Evolutionary conservation across 257 asterid species (phyloP), one percentile per base, ranked within the genome.

Genomic region (Penstemon davidsonii): DNA sequence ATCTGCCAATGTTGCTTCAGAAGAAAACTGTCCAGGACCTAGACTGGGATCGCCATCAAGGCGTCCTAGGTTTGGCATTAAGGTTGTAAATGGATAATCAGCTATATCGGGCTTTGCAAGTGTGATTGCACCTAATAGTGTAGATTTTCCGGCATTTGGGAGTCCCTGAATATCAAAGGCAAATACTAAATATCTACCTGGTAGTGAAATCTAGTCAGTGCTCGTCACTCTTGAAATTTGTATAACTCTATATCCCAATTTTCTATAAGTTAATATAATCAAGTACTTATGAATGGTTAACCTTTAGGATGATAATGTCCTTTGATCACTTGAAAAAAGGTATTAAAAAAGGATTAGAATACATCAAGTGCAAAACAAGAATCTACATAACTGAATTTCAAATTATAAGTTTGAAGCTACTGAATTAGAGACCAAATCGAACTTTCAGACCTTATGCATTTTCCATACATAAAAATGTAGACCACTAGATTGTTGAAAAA

Each of bases 121-220:
- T 66, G 99, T 94, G 62, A 86, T 88, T 71, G 97, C 87, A 50
- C 95, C 96, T 68, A 93, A 72, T 44, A 93, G 83, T 18, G 97
- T 93, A 33, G 99, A 93, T 76, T 93, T 93, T 72, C 97, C 99
- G 56, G 99, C 99, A 87, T 91, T 91, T 43, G 99, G 99, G 71
- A 94, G 96, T 59, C 97, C 99, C 99, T 94, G 68, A 75, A 67
- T 72, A 67, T 65, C 8, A 12, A 64, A 64, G 67, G 44, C 41
- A 42, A 65, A 44, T 60, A 55, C 49, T 53, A 42, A 63, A 45
- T 46, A 53, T 52, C 44, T 60, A 49, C 7, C 41, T 0, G n/a
- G 52, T 39, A 61, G 52, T 59, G 54, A 49, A 43, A 15, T 49
- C 66, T 11, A 59, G 50, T 9, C 9, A 51, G 41, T 73, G 51